Percentiles rank a stretch among this genome's conserved stretches.
Evolutionary conservation across 495 filamentous ascomycete species (phyloP).

Genomic region (Podospora bellae-mahoneyi): DNA sequence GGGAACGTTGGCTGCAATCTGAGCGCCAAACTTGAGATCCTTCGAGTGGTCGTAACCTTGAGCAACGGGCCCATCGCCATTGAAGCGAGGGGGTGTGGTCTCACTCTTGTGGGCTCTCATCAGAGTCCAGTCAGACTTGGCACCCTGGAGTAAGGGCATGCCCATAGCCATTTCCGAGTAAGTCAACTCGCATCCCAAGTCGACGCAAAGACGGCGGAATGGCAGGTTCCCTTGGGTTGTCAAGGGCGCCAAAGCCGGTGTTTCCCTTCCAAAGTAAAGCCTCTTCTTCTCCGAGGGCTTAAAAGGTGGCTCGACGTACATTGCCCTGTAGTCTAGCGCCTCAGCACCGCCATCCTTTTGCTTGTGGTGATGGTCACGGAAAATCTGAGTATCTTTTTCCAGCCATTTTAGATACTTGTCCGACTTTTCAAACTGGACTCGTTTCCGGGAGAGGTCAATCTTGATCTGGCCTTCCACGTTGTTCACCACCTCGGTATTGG

Average conservation of each 20-base stretch:
- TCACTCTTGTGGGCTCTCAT: conserved; percentile 87
- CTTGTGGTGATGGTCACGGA: conserved; percentile 50
- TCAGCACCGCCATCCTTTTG: conserved; percentile 43
- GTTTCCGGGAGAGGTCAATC: conserved; percentile 64
- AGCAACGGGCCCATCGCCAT: conserved; percentile 47
- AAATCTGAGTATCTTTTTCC: conserved; percentile 54
- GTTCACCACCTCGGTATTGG: conserved; percentile 63
- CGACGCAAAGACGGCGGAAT: conserved; percentile 87
- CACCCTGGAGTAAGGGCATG: conserved; percentile 83
- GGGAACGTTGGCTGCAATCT: conserved; percentile 85
- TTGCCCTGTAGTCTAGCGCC: conserved; percentile 68
- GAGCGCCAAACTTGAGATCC: conserved; percentile 84
- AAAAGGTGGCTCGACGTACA: conserved; percentile 78
- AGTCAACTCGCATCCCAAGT: conserved; percentile 85
- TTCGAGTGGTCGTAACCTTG: conserved; percentile 74
- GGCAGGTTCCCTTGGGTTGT: conserved; percentile 97
- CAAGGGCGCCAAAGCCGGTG: conserved; percentile 79
- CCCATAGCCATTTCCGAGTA: conserved; percentile 99
- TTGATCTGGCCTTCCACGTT: conserved; percentile 63
- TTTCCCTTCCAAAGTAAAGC: conserved; percentile 90
- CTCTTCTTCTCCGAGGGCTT: conserved; percentile 87
- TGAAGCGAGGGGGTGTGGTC: conserved; percentile 59
- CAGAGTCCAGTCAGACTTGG: conserved; percentile 89
- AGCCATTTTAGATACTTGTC: conserved; percentile 75
- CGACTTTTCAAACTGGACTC: conserved; percentile 62